Evolutionary conservation across 768 basidiomycete genomes (phyloP), one percentile per base, ranked within the genome.

Genomic region (Psilocybe subaeruginosa): DNA sequence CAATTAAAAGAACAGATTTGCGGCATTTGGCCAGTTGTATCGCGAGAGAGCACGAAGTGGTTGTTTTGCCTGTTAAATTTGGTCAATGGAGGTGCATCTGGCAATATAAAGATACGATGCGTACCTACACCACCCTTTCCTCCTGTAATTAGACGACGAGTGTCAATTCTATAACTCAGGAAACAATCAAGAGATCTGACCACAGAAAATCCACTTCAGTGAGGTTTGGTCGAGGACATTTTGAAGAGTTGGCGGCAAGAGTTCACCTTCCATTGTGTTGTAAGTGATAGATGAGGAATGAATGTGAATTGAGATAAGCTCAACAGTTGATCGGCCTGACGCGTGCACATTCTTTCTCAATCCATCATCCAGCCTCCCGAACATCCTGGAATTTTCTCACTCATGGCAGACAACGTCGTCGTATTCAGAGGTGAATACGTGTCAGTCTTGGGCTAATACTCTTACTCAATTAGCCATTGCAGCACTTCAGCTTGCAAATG

Each of bases 121-220:
- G 75, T 74, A 91, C 96, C 95, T 65, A 99, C 97, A 81, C 96
- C 97, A 76, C 94, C 97, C 85, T 98, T 99, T 56, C 96, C 96
- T 82, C 96, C 95, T 97, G 70, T 64, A 61, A 54, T 56, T 31
- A 60, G 54, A 59, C 45, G 49, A 64, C 43, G 58, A 49, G 43
- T 41, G 9, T 23, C 41, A 56, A 43, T 54, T 27, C 29, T 30
- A 45, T 16, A 35, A 11, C 52, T 16, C 8, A 53, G n/a, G 30
- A 53, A 35, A 53, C 50, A 33, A 63, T 37, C 37, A 58, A 61
- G 46, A 60, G 61, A 31, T 85, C 91, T 61, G 76, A 86, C 97
- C 97, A 72, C 97, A 99, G 73, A 99, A 99, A 72, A 99, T 98
- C 97, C 97, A 99, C 74, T 98, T 97, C 62, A 98, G 77, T 23